A percentile compares a stretch with the other conserved stretches of the same genome.
Evolutionary conservation across 495 filamentous ascomycete species (phyloP).

Genomic region (Polyplosphaeria fusca): DNA sequence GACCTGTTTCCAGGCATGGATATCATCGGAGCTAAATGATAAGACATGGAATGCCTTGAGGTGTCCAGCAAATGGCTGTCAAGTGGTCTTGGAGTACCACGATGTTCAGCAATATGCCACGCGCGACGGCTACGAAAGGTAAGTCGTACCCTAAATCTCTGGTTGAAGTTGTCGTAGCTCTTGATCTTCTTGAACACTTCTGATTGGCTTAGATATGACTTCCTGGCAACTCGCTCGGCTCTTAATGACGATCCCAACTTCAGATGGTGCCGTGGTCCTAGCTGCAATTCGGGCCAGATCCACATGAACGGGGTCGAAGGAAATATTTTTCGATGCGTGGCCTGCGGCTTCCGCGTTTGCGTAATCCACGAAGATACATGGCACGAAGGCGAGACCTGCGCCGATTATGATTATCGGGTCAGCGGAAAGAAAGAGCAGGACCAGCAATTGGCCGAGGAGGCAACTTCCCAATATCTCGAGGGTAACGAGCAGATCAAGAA

Average conservation of each 20-base stretch:
- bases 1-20: constrained; percentile 24
- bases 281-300: constrained; percentile 43
- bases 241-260: constrained; percentile 41
- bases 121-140: constrained; percentile 17
- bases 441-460: constrained; percentile 30
- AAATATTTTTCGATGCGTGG: constrained; percentile 39
- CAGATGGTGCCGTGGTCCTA: constrained; percentile 40
- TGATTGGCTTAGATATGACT: constrained; percentile 33
- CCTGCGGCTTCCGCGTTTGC: constrained; percentile 44
- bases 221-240: constrained; percentile 19
- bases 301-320: constrained; percentile 30
- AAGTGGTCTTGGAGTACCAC: constrained; percentile 11
- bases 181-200: neutral
- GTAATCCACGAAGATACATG: constrained; percentile 40
- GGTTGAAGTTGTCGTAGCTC: too few relatives aligned
- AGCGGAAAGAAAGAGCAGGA: constrained; percentile 29
- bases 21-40: constrained; percentile 14
- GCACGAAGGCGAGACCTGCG: constrained; percentile 45
- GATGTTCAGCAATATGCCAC: constrained; percentile 23
- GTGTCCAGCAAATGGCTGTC: constrained; percentile 25
- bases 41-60: constrained; percentile 26
- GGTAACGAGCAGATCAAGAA: constrained; percentile 35
- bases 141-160: constrained; percentile 13
- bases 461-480: constrained; percentile 27
- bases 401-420: constrained; percentile 39